Conservation (phyloP, 1,139 yeast genomes). For the Yamadazyma aaseri region DNA sequence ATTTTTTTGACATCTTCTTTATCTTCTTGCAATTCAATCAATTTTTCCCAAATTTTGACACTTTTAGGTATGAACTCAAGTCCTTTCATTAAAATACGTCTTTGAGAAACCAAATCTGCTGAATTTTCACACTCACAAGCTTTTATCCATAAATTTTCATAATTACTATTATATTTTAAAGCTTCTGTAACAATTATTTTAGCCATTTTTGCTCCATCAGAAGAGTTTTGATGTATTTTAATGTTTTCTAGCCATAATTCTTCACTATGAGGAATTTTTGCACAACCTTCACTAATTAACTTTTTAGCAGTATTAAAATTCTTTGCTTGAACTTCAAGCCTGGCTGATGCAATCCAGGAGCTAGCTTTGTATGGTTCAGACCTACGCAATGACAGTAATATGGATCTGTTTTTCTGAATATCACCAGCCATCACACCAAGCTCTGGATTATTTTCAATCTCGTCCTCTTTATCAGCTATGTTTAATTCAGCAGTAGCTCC, state of each 20-base stretch:
- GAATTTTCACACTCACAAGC: conserved; percentile 62
- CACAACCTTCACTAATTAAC: conserved; percentile 72
- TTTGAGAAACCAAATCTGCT: conserved; percentile 47
- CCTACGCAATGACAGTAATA: conserved; percentile 67
- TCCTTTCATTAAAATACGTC: conserved; percentile 60
- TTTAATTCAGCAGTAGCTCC: conserved; percentile 39
- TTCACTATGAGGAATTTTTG: conserved; percentile 61
- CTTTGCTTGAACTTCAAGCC: conserved; percentile 68
- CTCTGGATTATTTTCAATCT: conserved; percentile 31
- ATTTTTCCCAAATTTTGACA: conserved; percentile 50
- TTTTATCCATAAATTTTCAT: conserved; percentile 68
- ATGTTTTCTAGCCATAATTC: conserved; percentile 83
- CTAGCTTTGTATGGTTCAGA: conserved; percentile 72
- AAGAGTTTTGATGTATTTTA: conserved; percentile 55
- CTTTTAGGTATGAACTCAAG: conserved; percentile 51
- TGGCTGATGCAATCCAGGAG: conserved; percentile 88
- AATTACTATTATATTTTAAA: conserved; percentile 52
- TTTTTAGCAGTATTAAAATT: conserved; percentile 57
- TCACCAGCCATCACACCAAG: conserved; percentile 40
- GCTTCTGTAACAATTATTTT: conserved; percentile 67
- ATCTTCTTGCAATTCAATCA: conserved; percentile 51
- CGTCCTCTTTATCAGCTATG: conserved; percentile 22
- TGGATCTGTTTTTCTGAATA: conserved; percentile 37
- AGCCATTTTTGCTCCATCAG: conserved; percentile 38
- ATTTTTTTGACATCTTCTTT: conserved; percentile 51